Evolutionary conservation across 768 basidiomycete species (phyloP).

Genomic region (Leccinellum luteum): DNA sequence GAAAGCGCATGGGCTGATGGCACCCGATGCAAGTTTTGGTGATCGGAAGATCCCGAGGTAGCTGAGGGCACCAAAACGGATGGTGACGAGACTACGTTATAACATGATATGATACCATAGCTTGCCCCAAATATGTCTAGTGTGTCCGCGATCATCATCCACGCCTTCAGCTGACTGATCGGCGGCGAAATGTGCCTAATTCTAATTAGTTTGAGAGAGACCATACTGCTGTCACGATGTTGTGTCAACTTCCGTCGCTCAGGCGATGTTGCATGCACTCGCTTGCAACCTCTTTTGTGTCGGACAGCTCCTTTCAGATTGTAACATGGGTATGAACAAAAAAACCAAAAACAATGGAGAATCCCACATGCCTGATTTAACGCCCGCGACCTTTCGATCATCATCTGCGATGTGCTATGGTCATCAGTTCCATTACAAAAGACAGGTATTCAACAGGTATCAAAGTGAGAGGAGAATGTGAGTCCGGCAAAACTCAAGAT

Average conservation of each 20-base stretch:
- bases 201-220: background rate
- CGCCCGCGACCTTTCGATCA: background rate
- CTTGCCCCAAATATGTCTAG: too few species aligned
- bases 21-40: too few species aligned
- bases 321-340: background rate
- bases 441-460: constrained; percentile 31
- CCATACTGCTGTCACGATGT: background rate
- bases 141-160: too few species aligned
- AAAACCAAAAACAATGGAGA: background rate
- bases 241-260: background rate
- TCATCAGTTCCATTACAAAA: constrained; percentile 29
- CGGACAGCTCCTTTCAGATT: background rate
- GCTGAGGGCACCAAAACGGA: too few species aligned
- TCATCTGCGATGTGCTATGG: background rate
- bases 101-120: too few species aligned
- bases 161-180: background rate
- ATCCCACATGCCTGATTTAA: background rate
- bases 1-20: too few species aligned
- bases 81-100: too few species aligned
- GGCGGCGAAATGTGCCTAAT: background rate
- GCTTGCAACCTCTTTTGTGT: background rate
- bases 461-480: background rate
- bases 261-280: background rate
- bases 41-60: too few species aligned
- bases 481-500: background rate